Conservation (phyloP, 1,284 basidiomycete species). For the Microbotryomycetes sp. region DNA sequence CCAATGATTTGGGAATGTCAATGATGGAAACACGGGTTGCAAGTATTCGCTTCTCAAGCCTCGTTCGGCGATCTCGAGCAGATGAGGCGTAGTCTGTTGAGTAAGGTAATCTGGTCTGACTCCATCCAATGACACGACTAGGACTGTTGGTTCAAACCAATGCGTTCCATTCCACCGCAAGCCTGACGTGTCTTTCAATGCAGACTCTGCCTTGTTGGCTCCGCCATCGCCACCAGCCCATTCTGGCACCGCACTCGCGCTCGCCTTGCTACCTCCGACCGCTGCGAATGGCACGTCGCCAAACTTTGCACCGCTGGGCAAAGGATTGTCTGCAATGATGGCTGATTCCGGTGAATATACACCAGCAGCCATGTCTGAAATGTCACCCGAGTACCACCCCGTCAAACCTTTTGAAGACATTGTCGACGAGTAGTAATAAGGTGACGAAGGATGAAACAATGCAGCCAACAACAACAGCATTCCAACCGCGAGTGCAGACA, state of each 20-base stretch:
- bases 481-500: slow-evolving; percentile 12
- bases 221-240: slow-evolving; percentile 31
- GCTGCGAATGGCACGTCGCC: slow-evolving; percentile 28
- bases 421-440: slow-evolving; percentile 2
- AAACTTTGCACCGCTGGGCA: slow-evolving; percentile 15
- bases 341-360: not conserved
- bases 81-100: slow-evolving; percentile 68
- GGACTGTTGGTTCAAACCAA: slow-evolving; percentile 55
- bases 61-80: slow-evolving; percentile 66
- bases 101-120: slow-evolving; percentile 78
- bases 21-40: slow-evolving; percentile 76
- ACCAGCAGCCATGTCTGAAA: not conserved
- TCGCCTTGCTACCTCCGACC: slow-evolving; percentile 12
- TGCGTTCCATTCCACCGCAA: slow-evolving; percentile 30
- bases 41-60: slow-evolving; percentile 76
- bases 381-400: not conserved
- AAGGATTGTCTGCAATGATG: slow-evolving; percentile 12
- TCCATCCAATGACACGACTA: slow-evolving; percentile 81
- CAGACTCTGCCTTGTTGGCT: slow-evolving; percentile 2
- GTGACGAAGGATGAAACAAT: slow-evolving; percentile 22
- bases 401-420: not conserved
- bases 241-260: slow-evolving; percentile 5
- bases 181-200: not conserved
- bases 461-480: slow-evolving; percentile 13
- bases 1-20: slow-evolving; percentile 64